Evolutionary conservation across 1,284 basidiomycete species (phyloP), one percentile per base, ranked within the genome.

Genomic region (Sporisorium reilianum): DNA sequence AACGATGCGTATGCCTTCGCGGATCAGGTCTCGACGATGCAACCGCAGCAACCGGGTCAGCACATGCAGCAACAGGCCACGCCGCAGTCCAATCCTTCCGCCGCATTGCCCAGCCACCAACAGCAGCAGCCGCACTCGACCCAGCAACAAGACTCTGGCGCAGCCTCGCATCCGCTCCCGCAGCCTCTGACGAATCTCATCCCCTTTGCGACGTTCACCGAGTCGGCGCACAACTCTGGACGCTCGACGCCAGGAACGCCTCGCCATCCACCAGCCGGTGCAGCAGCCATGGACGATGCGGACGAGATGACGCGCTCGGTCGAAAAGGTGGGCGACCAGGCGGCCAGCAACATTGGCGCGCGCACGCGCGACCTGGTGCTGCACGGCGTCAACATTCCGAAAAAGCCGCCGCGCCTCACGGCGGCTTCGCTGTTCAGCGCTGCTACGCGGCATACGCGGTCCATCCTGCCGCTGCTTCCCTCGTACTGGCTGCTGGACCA

Each of bases 321-420:
- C 32, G 70, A 73, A 40, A 73, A 68, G 26, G 65, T 73, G 4
- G 70, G 70, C 54, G 71, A 75, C 20, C 65, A 69, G 40, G 71
- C 71, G 6, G 63, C 71, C 2, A 69, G 62, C 55, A 75, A 69
- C 52, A 65, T 75, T 36, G 71, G 71, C 28, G 71, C 71, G 18
- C 50, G 71, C 8, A 75, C 71, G 0, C 62, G 71, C 25, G 71
- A 75, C 44, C 63, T 75, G 1, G 62, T 75, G n/a, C 52, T 75
- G n/a, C 71, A 75, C 28, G 71, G 71, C 10, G 71, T 75, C 71
- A 75, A 69, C 59, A 75, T 75, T 10, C 71, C 71, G 41, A 75
- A 69, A 48, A 75, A 75, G 56, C 71, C 71, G 18, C 66, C 71
- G 7, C 65, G 66, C 32, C 62, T 70, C 40, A 75, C 66, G 5